phyloP scores from a whole-genome alignment of 2,329 filamentous ascomycete species.

The Aspergillus pseudoviridinutans region DNA sequence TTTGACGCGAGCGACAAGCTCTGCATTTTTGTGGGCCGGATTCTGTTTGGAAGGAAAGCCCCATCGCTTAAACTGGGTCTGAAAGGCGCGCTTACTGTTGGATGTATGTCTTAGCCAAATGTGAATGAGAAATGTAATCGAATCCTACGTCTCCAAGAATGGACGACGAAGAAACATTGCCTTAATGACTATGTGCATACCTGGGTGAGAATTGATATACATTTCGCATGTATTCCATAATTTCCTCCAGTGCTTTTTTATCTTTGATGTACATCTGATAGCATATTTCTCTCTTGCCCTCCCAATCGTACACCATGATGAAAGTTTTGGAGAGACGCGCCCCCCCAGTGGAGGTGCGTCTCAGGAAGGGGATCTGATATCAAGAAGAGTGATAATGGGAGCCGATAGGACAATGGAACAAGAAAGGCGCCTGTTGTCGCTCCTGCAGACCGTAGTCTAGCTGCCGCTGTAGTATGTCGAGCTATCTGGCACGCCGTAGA shows the following conservation, averaged over 20 bases:
- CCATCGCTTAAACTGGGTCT: conserved; percentile 74
- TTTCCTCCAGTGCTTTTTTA: conserved; percentile 67
- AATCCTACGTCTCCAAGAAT: background rate
- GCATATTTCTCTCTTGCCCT: conserved; percentile 61
- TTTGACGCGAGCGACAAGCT: conserved; percentile 64
- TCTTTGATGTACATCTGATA: conserved; percentile 74
- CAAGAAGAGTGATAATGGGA: background rate
- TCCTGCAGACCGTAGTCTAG: conserved; percentile 32
- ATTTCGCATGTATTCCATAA: conserved; percentile 66
- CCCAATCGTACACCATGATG: conserved; percentile 60
- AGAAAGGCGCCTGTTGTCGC: conserved; percentile 32
- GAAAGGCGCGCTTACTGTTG: conserved; percentile 66
- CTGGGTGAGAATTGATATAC: conserved; percentile 66
- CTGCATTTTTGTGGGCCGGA: conserved; percentile 65
- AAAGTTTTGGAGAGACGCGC: conserved; percentile 13
- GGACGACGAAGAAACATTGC: conserved; percentile 1
- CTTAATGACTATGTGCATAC: conserved; percentile 42
- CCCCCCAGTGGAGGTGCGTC: conserved; percentile 26
- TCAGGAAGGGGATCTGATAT: conserved; percentile 10
- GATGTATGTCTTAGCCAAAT: background rate
- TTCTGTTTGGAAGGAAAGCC: conserved; percentile 72
- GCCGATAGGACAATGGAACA: conserved; percentile 12
- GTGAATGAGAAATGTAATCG: background rate
- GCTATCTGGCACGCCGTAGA: conserved; percentile 16
- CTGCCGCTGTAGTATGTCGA: conserved; percentile 5